Evolutionary conservation across 257 asterid species (phyloP).

Genomic region (Petrea volubilis): DNA sequence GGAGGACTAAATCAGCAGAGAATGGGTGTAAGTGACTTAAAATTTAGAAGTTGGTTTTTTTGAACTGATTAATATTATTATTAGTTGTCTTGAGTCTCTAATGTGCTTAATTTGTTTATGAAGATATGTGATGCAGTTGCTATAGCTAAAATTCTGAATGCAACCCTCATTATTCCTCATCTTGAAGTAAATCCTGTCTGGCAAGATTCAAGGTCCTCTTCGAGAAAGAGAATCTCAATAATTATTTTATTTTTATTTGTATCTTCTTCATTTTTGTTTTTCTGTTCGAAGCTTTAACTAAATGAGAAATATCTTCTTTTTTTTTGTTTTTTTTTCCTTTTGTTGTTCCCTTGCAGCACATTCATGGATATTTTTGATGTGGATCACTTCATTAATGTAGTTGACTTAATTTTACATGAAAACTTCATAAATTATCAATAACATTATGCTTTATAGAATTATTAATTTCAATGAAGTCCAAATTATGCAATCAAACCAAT

Average conservation of each 20-base stretch:
- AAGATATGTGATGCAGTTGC: slow-evolving; percentile 97
- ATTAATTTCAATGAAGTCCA: too few species aligned
- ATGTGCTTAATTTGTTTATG: slow-evolving; percentile 19
- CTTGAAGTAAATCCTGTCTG: slow-evolving; percentile 98
- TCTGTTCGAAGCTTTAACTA: background rate
- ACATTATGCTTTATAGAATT: too few species aligned
- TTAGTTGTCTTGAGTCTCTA: slow-evolving; percentile 12
- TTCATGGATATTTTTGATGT: slow-evolving; percentile 89
- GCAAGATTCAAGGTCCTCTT: slow-evolving; percentile 92
- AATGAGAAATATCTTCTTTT: background rate
- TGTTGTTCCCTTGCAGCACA: slow-evolving; percentile 55
- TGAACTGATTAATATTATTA: background rate
- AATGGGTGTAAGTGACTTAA: slow-evolving; percentile 91
- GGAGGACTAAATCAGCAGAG: slow-evolving; percentile 99
- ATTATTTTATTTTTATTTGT: background rate
- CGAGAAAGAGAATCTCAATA: too few species aligned
- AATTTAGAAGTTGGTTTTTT: slow-evolving; percentile 9
- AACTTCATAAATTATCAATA: too few species aligned
- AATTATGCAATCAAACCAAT: too few species aligned
- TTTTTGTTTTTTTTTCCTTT: background rate
- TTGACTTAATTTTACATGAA: too few species aligned
- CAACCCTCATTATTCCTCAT: slow-evolving; percentile 88
- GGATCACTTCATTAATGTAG: slow-evolving; percentile 80
- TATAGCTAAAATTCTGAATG: slow-evolving; percentile 91
- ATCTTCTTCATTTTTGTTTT: slow-evolving; percentile 1